Base-by-base conservation (phyloP, 768 basidiomycete species). In the Boletellus emodensis region DNA sequence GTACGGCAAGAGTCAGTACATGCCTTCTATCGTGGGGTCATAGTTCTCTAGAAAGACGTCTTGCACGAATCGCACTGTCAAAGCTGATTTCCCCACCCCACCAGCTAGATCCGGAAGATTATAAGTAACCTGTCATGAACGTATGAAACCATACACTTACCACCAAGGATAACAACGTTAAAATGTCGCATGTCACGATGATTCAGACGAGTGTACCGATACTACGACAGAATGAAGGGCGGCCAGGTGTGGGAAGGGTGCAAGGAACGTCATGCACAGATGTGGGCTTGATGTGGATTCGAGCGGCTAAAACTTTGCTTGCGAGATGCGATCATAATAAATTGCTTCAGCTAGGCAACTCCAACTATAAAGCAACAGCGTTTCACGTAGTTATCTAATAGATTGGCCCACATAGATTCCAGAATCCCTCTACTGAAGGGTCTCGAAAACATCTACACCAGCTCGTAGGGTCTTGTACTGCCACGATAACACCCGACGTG, bases 31-130 rank as follows among this genome's bases (percentile, higher is more conserved):
- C 12, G 89, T 90, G 24, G 88, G 88, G 63, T 91, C 86, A 65
- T 90, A 90, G 56, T 78, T 78, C 59, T 87, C 84, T 28, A 87
- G 72, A 65, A 89, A 90, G 39, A 79, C 74, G 65, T 87, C 80
- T 56, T 78, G 77, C 41, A 89, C 81, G 64, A 85, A 90, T 51
- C 87, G 80, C 59, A 89, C 83, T 63, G 88, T 90, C 32, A 93
- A 74, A 12, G 90, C 88, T 22, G 89, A 91, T 69, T 93, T 93
- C 42, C 90, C 90, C 46, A 93, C 90, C 20, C 90, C 90, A 61
- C 90, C 90, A 62, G 89, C 89, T 90, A 50, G 47, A 44, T 54
- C 36, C 10, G 40, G 46, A 47, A 45, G 20, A 47, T 47, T 58
- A 46, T 36, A 44, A 24, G 3, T 24, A 24, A 8, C 11, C 40